Conservation (phyloP, 2,329 filamentous ascomycete genomes). For the Penicillium italicum region DNA sequence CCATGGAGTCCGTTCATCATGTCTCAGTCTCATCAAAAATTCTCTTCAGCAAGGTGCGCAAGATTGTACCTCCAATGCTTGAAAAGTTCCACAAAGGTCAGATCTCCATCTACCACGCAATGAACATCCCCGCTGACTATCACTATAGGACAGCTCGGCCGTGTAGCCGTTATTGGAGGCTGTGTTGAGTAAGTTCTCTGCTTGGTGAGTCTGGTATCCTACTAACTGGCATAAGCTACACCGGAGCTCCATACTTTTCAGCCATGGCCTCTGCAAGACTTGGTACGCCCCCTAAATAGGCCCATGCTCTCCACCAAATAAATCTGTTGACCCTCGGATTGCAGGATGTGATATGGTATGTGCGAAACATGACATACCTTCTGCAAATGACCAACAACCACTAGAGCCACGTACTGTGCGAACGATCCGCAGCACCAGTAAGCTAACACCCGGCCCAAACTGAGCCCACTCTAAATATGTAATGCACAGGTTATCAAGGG, state of each 20-base stretch:
- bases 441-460: conserved; percentile 3
- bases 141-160: conserved; percentile 74
- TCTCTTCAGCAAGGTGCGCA: conserved; percentile 75
- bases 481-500: conserved; percentile 76
- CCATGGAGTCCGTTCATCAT: conserved; percentile 36
- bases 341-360: conserved; percentile 72
- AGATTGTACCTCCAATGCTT: conserved; percentile 90
- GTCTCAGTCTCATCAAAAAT: conserved; percentile 69
- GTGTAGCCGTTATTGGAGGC: conserved; percentile 89
- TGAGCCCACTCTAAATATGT: not conserved
- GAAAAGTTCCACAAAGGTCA: conserved; percentile 93
- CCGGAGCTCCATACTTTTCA: conserved; percentile 95
- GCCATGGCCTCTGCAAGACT: conserved; percentile 91
- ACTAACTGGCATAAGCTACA: conserved; percentile 57
- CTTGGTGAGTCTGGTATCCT: not conserved
- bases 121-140: not conserved
- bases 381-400: conserved; percentile 14
- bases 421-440: conserved; percentile 69
- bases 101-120: not conserved
- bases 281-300: conserved; percentile 47
- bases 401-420: conserved; percentile 84
- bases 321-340: not conserved
- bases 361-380: not conserved
- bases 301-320: not conserved
- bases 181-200: conserved; percentile 64